phyloP scores from a whole-genome alignment of 768 basidiomycete genomes.

The Suillus sp. region DNA sequence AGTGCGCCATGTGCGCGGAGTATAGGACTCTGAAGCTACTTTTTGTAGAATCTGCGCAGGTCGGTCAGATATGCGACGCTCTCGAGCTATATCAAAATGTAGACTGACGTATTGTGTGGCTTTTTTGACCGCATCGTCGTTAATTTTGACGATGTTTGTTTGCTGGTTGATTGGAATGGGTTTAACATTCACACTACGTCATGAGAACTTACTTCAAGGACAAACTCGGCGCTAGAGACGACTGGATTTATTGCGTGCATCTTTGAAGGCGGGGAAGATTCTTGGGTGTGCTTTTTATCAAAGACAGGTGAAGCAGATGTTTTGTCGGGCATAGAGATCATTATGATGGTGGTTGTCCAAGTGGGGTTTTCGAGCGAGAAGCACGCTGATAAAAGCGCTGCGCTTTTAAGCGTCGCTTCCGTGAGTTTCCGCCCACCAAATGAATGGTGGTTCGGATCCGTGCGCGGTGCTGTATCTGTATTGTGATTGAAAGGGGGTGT shows the following conservation, averaged over 20 bases:
- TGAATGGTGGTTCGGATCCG: background rate
- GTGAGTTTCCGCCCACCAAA: background rate
- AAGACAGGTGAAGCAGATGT: slow-evolving; percentile 10
- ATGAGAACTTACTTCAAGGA: slow-evolving; percentile 49
- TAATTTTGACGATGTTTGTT: slow-evolving; percentile 60
- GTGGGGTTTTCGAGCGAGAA: background rate
- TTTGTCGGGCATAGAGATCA: background rate
- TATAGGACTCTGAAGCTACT: slow-evolving; percentile 65
- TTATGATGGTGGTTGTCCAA: background rate
- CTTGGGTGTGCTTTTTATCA: slow-evolving; percentile 5
- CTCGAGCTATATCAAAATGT: slow-evolving; percentile 13
- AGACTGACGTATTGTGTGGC: slow-evolving; percentile 65
- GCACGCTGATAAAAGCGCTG: background rate
- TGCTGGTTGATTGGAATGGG: slow-evolving; percentile 39
- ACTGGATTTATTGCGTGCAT: slow-evolving; percentile 54
- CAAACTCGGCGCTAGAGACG: slow-evolving; percentile 55
- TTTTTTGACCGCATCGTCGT: slow-evolving; percentile 57
- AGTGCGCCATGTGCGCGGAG: slow-evolving; percentile 79
- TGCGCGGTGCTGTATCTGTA: background rate
- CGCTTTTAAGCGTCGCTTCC: background rate
- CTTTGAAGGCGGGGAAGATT: slow-evolving; percentile 15
- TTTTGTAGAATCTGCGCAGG: slow-evolving; percentile 58
- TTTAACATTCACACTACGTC: background rate
- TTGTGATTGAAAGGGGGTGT: background rate
- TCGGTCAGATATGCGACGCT: slow-evolving; percentile 2